Evolutionary conservation across 2,329 filamentous ascomycete species (phyloP), one percentile per base, ranked within the genome.

Genomic region (Paradendryphiella salina): DNA sequence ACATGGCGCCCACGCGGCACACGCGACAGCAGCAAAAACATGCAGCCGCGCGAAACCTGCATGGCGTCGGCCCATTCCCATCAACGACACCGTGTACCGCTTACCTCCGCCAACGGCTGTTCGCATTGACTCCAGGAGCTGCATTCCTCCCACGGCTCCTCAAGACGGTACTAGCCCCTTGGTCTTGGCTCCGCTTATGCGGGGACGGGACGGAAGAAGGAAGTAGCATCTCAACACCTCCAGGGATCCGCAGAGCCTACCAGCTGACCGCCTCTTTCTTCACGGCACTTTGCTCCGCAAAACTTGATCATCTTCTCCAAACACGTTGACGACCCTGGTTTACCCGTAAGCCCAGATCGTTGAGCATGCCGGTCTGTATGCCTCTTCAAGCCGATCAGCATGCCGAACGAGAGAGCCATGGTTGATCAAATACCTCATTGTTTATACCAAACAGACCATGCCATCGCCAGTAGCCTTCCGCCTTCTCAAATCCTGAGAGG

Each of bases 161-260:
- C 35, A 13, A 43, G 41, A 37, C 26, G 34, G 39, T 20, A 26
- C 11, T n/a, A 23, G 33, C 34, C 36, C 34, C 34, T 28, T 50
- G 32, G 39, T 36, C 34, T 35, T 32, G 40, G 46, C 33, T 10
- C 35, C 46, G 46, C 46, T 45, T 36, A 35, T 37, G 40, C 34
- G 46, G 46, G 34, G 33, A 20, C 40, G 46, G 40, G 18, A 21
- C 17, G 35, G 20, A 45, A 42, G 13, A 42, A 42, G 32, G 28
- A 42, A 21, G 39, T 50, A 50, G 46, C 31, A 50, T 40, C 46
- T 50, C 46, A 50, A 50, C 46, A 28, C 29, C 39, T 43, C 40
- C 39, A 37, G 31, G 26, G 38, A 45, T 35, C 17, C 26, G 29
- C 32, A 37, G 14, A 20, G 4, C 17, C 33, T 34, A 45, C 40